Conservation (phyloP, 805 yeast species). For the Candida succiphila region DNA sequence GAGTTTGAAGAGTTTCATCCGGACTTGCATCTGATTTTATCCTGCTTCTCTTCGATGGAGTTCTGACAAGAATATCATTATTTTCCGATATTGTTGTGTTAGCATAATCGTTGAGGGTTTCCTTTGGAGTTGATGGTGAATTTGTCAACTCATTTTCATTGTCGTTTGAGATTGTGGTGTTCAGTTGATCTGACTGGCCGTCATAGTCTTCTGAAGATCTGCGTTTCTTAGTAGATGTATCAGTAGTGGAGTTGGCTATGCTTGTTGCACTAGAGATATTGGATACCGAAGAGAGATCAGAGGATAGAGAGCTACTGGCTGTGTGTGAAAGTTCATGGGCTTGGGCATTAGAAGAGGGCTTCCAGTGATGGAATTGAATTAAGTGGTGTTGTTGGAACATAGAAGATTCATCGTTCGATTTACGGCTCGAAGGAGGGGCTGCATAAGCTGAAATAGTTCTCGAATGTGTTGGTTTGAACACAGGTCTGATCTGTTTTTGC, state of each 20-base stretch:
- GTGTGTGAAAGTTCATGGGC: no score
- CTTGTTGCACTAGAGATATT: not conserved
- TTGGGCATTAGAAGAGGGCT: slow-evolving; percentile 19
- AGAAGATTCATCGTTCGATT: no score
- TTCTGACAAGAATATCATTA: not conserved
- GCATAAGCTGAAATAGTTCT: not conserved
- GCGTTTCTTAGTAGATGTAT: slow-evolving; percentile 1
- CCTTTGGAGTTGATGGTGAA: not conserved
- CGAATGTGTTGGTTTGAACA: not conserved
- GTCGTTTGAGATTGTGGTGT: not conserved
- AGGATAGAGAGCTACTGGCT: not conserved
- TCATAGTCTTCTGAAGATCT: slow-evolving; percentile 1
- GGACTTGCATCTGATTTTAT: not conserved
- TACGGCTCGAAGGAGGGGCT: not conserved
- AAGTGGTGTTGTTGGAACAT: slow-evolving; percentile 37
- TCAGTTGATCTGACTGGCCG: no score
- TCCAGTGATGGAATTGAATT: slow-evolving; percentile 43
- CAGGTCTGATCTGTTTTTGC: not conserved
- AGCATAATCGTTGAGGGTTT: not conserved
- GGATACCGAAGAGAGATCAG: not conserved
- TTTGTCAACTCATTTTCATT: not conserved
- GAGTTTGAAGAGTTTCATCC: not conserved
- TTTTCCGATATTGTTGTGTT: not conserved
- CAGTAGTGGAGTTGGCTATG: not conserved
- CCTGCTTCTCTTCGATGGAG: not conserved